Evolutionary conservation across 2,329 filamentous ascomycete species (phyloP).

Genomic region (Colletotrichum zoysiae): DNA sequence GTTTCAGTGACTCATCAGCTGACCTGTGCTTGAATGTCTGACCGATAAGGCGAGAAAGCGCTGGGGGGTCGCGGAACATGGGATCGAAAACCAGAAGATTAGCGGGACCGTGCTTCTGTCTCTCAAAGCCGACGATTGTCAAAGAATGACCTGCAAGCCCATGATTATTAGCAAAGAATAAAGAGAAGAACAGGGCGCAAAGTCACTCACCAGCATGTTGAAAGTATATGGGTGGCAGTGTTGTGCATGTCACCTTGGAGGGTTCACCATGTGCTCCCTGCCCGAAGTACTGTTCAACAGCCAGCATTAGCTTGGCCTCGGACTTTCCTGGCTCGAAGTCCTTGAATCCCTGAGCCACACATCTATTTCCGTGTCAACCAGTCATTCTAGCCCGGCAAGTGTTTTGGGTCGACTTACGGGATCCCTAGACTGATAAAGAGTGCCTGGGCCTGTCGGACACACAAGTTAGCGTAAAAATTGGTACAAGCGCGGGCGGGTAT

Average conservation of each 20-base stretch:
- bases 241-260: constrained; percentile 77
- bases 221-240: constrained; percentile 87
- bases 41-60: constrained; percentile 70
- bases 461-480: not conserved
- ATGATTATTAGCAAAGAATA: not conserved
- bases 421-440: constrained; percentile 79
- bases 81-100: constrained; percentile 92
- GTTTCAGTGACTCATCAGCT: constrained; percentile 70
- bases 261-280: constrained; percentile 61
- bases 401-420: constrained; percentile 59
- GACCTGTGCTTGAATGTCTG: constrained; percentile 58
- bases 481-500: not conserved
- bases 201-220: constrained; percentile 76
- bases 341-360: constrained; percentile 73
- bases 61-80: constrained; percentile 77
- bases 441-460: constrained; percentile 75
- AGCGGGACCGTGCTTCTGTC: constrained; percentile 69
- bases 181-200: not conserved
- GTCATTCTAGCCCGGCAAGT: not conserved
- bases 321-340: constrained; percentile 58
- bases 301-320: constrained; percentile 70
- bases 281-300: constrained; percentile 82
- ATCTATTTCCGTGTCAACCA: constrained; percentile 55
- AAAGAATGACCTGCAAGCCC: constrained; percentile 78
- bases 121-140: constrained; percentile 89